These are phyloP conservation scores for Avena atlantica DNA, from an alignment of 176 grass and related monocot species.

Conservation along the genomic window DNA sequence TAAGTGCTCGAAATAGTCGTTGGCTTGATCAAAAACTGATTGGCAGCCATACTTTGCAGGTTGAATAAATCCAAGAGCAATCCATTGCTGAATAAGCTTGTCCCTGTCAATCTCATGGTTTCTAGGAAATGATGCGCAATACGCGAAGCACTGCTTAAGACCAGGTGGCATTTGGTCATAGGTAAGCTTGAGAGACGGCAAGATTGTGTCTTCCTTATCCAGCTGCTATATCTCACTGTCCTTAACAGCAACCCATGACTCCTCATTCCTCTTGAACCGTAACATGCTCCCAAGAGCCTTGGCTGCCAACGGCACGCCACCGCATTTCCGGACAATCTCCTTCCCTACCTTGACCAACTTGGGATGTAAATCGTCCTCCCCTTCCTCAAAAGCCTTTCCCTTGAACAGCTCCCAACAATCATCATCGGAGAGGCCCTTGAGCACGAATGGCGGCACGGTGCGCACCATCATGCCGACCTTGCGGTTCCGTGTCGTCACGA, in stretches of 20 bases:
- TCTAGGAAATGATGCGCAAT: constrained; percentile 68
- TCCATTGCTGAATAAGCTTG: constrained; percentile 64
- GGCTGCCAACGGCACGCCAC: constrained; percentile 61
- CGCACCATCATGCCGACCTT: constrained; percentile 56
- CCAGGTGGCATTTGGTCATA: constrained; percentile 56
- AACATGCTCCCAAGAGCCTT: constrained; percentile 65
- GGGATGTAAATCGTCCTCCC: constrained; percentile 40
- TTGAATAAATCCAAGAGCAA: constrained; percentile 65
- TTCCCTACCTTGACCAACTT: constrained; percentile 39
- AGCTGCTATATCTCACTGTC: constrained; percentile 61
- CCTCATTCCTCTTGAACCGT: constrained; percentile 49
- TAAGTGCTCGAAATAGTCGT: constrained; percentile 62
- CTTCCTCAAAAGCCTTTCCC: constrained; percentile 58
- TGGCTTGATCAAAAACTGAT: constrained; percentile 40
- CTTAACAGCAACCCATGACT: constrained; percentile 56
- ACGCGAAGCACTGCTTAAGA: constrained; percentile 71
- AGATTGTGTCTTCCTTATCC: constrained; percentile 47
- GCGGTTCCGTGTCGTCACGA: constrained; percentile 61
- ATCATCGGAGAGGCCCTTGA: constrained; percentile 50
- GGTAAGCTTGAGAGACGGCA: constrained; percentile 61
- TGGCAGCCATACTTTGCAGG: constrained; percentile 14
- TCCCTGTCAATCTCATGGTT: constrained; percentile 60
- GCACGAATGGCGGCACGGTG: constrained; percentile 36
- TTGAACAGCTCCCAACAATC: constrained; percentile 70
- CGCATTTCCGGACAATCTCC: constrained; percentile 58